These are phyloP conservation scores for Microdochium bolleyi DNA, from an alignment of 2,329 filamentous ascomycete genomes.

Conservation along the genomic window DNA sequence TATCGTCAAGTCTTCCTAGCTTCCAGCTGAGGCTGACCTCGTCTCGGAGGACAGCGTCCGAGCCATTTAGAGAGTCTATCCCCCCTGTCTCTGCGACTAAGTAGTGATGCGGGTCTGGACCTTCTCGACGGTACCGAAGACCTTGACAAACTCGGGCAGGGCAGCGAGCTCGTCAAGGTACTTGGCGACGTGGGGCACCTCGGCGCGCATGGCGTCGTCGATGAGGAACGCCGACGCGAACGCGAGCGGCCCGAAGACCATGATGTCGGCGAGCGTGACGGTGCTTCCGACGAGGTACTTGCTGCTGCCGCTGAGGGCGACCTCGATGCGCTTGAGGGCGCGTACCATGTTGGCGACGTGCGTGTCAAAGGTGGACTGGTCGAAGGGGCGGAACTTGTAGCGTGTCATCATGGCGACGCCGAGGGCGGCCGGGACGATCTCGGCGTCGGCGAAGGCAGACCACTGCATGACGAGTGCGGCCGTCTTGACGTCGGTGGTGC, in stretches of 20 bases:
- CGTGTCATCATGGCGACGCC: constrained; percentile 15
- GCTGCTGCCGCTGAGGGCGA: constrained; percentile 19
- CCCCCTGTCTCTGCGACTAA: not conserved
- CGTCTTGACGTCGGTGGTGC: constrained; percentile 25
- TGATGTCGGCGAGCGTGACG: constrained; percentile 28
- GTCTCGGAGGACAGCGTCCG: too few relatives aligned
- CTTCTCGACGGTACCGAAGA: constrained; percentile 20
- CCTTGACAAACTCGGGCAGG: constrained; percentile 21
- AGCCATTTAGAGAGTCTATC: not conserved
- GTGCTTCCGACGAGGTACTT: constrained; percentile 28
- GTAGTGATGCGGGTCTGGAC: constrained; percentile 17
- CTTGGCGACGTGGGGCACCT: constrained; percentile 18
- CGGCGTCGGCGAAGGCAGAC: constrained; percentile 31
- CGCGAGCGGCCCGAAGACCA: constrained; percentile 19
- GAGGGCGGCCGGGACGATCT: constrained; percentile 16
- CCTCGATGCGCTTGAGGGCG: constrained; percentile 20
- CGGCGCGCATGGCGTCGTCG: constrained; percentile 25
- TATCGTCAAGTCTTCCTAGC: not conserved
- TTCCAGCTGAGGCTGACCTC: too few relatives aligned
- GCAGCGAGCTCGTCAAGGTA: constrained; percentile 22
- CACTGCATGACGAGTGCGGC: constrained; percentile 35
- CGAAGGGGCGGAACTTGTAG: constrained; percentile 17
- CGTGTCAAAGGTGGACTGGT: constrained; percentile 14
- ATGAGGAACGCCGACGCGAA: constrained; percentile 16
- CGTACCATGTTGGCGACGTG: constrained; percentile 13